A percentile compares a stretch with the other conserved stretches of the same genome.
Evolutionary conservation across 2,329 filamentous ascomycete genomes (phyloP).

Genomic region (Neoarthrinium moseri): DNA sequence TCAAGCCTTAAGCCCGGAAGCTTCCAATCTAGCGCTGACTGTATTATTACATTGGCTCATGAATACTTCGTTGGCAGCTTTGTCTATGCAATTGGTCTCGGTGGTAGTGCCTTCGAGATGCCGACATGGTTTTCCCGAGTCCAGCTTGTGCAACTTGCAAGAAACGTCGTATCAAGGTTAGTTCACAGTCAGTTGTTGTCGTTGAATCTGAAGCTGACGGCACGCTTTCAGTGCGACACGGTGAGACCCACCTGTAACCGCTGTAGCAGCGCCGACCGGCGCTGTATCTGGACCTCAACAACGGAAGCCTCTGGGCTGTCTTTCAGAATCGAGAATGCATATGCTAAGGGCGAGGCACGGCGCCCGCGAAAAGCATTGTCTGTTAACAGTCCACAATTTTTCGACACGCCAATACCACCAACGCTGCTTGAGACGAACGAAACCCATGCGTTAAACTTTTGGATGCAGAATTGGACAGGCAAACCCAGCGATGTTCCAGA

Average conservation of each 20-base stretch:
- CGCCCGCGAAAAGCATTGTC: not conserved
- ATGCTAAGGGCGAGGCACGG: not conserved
- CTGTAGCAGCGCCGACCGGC: not conserved
- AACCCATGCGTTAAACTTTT: not conserved
- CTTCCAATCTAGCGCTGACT: too few species aligned
- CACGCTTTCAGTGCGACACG: not conserved
- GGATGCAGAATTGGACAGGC: not conserved
- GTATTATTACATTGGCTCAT: too few species aligned
- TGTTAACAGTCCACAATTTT: not conserved
- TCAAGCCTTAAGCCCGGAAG: too few species aligned
- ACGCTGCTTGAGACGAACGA: not conserved
- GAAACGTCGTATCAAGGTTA: not conserved
- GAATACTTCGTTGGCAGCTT: too few species aligned
- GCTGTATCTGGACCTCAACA: not conserved
- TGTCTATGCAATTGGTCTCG: slow-evolving; percentile 8
- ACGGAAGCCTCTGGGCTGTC: not conserved
- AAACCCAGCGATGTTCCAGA: not conserved
- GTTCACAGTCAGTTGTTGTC: not conserved
- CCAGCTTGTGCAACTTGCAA: not conserved
- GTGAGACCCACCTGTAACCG: not conserved
- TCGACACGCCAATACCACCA: not conserved
- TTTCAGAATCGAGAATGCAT: not conserved
- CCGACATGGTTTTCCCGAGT: not conserved
- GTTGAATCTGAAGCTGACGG: not conserved
- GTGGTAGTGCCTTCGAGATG: not conserved